These are phyloP conservation scores for Psilocybe cyanescens DNA, from an alignment of 768 basidiomycete species.

Conservation along the genomic window DNA sequence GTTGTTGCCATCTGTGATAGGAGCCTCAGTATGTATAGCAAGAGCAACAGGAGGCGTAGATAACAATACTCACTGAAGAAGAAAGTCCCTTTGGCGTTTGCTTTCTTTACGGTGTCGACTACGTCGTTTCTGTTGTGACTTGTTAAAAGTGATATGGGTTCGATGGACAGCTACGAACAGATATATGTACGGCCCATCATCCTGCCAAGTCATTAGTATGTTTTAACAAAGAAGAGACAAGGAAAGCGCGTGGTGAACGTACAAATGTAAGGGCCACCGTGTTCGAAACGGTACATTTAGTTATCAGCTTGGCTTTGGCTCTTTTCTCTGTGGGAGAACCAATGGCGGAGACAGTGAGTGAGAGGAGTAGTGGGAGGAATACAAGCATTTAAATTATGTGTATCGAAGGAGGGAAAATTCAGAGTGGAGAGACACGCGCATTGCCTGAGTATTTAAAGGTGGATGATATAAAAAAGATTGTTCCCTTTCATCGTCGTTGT, in stretches of 20 bases:
- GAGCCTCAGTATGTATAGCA: neutral
- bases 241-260: neutral
- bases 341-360: neutral
- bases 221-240: neutral
- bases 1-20: conserved; percentile 5
- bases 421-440: too few relatives aligned
- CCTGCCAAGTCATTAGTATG: neutral
- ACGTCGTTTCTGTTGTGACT: conserved; percentile 7
- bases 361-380: too few relatives aligned
- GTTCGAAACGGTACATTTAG: conserved; percentile 28
- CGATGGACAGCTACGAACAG: conserved; percentile 10
- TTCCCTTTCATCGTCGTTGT: too few relatives aligned
- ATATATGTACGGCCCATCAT: conserved; percentile 11
- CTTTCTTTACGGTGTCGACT: conserved; percentile 22
- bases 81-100: conserved; percentile 33
- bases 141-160: neutral
- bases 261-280: conserved; percentile 35
- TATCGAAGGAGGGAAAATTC: too few relatives aligned
- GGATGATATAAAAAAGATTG: too few relatives aligned
- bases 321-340: neutral
- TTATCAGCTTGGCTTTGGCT: conserved; percentile 21
- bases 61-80: conserved; percentile 31
- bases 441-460: too few relatives aligned
- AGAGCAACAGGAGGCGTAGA: neutral
- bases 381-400: too few relatives aligned